Base-by-base conservation (phyloP, 2,329 filamentous ascomycete species). In the Myotisia sp. region DNA sequence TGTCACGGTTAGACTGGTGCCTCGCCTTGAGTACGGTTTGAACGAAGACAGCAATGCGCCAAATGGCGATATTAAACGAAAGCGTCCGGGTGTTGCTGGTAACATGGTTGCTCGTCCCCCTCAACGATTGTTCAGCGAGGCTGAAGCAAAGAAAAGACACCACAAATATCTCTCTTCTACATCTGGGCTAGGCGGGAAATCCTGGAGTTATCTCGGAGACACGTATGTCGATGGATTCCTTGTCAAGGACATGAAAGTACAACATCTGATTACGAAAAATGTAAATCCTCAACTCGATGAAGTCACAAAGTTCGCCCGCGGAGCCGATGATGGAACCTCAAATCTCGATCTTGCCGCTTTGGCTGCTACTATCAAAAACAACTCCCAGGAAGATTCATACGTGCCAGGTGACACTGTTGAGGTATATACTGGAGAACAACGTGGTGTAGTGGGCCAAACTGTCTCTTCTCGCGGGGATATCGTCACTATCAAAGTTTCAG, bases 381-480 rank as follows among this genome's bases (percentile, higher is more conserved):
- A 76, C 45, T 81, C 80, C 39, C 74, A 76, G 6, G 79, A 80
- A 41, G 79, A 86, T 21, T 79, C 80, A 3, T 98, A 93, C 50
- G 71, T 92, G 4, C 82, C 86, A 3, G 92, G 92, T 21, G 90
- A 98, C 54, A 76, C 86, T n/a, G 86, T 98, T 14, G 87, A 95
- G 57, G 84, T 98, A 27, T 95, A 86, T 56, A 76, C 86, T 37
- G 90, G 90, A 44, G 90, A 98, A 60, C 90, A 98, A 53, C 84
- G 80, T 51, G 90, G 90, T 34, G 79, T 95, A 9, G 68, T 82
- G 20, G 90, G 90, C 48, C 84, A 77, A 47, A 85, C 84, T 1
- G 75, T 81, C 31, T 82, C 83, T 27, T 85, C 94, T 5, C 80
- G 83, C 37, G 81, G 80, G 26, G 86, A 95, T 47, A 93, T 98